A percentile compares a stretch with the other conserved stretches of the same genome.
Conservation (phyloP, 768 basidiomycete genomes). For the Kwoniella newhampshirensis region DNA sequence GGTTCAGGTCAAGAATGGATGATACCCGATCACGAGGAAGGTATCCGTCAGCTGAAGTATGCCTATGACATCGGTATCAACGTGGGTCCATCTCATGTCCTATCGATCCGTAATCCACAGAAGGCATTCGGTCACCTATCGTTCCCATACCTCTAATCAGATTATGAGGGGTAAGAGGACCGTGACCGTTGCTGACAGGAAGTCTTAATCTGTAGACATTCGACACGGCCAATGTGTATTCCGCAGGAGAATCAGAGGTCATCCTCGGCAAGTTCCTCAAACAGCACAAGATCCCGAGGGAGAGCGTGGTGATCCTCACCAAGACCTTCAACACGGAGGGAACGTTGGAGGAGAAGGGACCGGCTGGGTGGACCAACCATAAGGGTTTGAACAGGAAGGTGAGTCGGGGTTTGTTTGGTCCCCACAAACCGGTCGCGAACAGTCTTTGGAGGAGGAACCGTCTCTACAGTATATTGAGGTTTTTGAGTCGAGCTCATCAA, state of each 20-base stretch:
- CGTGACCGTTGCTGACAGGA: neutral
- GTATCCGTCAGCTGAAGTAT: slow-evolving; percentile 44
- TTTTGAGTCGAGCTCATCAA: too few species aligned
- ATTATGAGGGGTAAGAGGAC: neutral
- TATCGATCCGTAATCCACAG: neutral
- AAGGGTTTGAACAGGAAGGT: slow-evolving; percentile 40
- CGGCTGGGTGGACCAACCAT: slow-evolving; percentile 41
- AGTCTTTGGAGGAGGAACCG: too few species aligned
- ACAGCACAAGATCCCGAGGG: slow-evolving; percentile 65
- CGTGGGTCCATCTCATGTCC: slow-evolving; percentile 23
- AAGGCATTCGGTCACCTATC: too few species aligned
- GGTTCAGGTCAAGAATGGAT: slow-evolving; percentile 63
- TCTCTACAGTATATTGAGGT: too few species aligned
- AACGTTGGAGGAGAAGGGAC: slow-evolving; percentile 32
- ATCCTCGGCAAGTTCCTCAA: slow-evolving; percentile 75
- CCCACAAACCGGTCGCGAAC: too few species aligned
- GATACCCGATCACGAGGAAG: slow-evolving; percentile 44
- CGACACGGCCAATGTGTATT: slow-evolving; percentile 38
- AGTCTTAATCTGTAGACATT: slow-evolving; percentile 25
- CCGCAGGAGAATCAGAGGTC: slow-evolving; percentile 50
- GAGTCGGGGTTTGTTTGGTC: too few species aligned
- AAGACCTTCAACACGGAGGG: slow-evolving; percentile 57
- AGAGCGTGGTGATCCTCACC: slow-evolving; percentile 78
- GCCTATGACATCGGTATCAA: slow-evolving; percentile 46
- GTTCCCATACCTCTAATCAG: too few species aligned